Evolutionary conservation across 306 rosid genomes (phyloP).

Genomic region (Quercus suber): DNA sequence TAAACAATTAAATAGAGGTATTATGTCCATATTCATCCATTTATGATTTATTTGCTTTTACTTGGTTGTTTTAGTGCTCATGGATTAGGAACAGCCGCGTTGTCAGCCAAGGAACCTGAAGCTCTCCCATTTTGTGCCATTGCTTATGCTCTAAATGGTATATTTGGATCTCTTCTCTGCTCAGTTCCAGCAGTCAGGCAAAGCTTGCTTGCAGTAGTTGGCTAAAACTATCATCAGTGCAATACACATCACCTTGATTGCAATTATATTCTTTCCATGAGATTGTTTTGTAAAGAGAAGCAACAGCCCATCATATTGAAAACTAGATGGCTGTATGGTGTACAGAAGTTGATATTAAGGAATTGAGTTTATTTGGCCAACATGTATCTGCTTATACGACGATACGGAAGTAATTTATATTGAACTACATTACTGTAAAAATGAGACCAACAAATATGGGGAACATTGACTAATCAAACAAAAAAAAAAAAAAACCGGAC

Average conservation of each 20-base stretch:
- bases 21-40: not conserved
- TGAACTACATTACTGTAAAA: no score
- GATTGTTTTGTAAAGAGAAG: not conserved
- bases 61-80: conserved; percentile 60
- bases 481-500: no score
- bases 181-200: conserved; percentile 75
- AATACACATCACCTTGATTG: not conserved
- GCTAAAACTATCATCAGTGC: conserved; percentile 32
- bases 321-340: not conserved
- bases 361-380: not conserved
- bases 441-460: no score
- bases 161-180: conserved; percentile 85
- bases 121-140: conserved; percentile 97
- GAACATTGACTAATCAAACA: no score
- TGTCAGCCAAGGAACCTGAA: conserved; percentile 96
- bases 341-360: not conserved
- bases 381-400: not conserved
- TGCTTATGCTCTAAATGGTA: conserved; percentile 87
- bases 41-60: conserved; percentile 10
- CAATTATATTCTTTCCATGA: not conserved
- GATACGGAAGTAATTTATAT: not conserved
- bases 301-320: not conserved
- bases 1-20: not conserved
- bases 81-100: conserved; percentile 95
- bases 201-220: conserved; percentile 72